Evolutionary conservation across 345 rosid species (phyloP).

Genomic region (Lagerstroemia speciosa): DNA sequence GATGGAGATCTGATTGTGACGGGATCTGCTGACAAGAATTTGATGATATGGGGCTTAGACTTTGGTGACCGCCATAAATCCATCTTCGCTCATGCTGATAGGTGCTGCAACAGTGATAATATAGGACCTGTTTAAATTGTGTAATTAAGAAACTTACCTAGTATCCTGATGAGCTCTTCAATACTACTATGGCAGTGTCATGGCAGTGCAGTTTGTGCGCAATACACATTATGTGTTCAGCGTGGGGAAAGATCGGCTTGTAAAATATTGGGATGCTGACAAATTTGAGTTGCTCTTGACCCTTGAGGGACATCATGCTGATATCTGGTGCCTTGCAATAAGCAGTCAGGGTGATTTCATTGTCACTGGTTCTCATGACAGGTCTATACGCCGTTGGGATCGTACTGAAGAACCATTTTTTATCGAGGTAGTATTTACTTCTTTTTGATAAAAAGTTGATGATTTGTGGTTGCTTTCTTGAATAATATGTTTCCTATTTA

Average conservation of each 20-base stretch:
- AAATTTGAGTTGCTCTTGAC: slow-evolving; percentile 90
- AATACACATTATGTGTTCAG: slow-evolving; percentile 91
- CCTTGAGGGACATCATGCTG: slow-evolving; percentile 91
- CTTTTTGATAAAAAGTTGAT: background rate
- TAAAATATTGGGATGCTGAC: slow-evolving; percentile 98
- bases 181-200: slow-evolving; percentile 50
- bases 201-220: slow-evolving; percentile 85
- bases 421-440: slow-evolving; percentile 51
- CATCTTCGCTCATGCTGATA: slow-evolving; percentile 87
- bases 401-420: slow-evolving; percentile 95
- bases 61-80: slow-evolving; percentile 97
- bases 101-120: slow-evolving; percentile 29
- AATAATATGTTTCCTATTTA: slow-evolving; percentile 1
- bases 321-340: slow-evolving; percentile 83
- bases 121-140: background rate
- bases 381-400: slow-evolving; percentile 97
- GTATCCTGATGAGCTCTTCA: background rate
- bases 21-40: slow-evolving; percentile 91
- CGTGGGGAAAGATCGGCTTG: slow-evolving; percentile 80
- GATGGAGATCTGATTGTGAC: slow-evolving; percentile 93
- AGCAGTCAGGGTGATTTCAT: slow-evolving; percentile 86
- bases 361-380: slow-evolving; percentile 96
- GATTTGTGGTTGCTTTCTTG: background rate
- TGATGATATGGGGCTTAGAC: slow-evolving; percentile 97
- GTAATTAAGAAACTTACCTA: background rate